Percentiles rank a stretch among this genome's conserved stretches.
Conservation (phyloP, 2,329 filamentous ascomycete species). For the Blastomyces silverae region DNA sequence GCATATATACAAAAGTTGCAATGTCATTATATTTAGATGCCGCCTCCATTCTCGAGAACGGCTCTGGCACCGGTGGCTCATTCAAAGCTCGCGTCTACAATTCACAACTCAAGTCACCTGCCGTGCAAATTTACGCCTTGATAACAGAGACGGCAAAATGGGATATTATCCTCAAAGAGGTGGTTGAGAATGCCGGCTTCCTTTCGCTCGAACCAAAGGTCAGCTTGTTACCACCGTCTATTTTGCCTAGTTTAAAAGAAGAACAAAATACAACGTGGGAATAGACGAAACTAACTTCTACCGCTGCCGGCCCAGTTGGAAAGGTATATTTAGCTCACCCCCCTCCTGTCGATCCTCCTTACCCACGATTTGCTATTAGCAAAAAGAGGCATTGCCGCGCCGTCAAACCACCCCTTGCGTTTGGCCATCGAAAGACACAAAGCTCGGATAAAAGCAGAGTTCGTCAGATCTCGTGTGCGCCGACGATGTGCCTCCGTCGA, state of each 20-base stretch:
- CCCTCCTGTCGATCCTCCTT: conserved; percentile 70
- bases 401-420: conserved; percentile 69
- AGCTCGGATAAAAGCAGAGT: conserved; percentile 69
- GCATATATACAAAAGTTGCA: not conserved
- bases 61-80: conserved; percentile 59
- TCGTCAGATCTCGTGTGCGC: conserved; percentile 70
- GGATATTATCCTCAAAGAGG: conserved; percentile 76
- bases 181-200: conserved; percentile 74
- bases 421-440: conserved; percentile 73
- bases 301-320: not conserved
- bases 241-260: conserved; percentile 6
- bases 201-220: conserved; percentile 81
- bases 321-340: conserved; percentile 59
- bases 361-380: conserved; percentile 78
- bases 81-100: conserved; percentile 79
- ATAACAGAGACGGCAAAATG: conserved; percentile 85
- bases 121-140: conserved; percentile 78
- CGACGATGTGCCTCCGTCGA: conserved; percentile 63
- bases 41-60: conserved; percentile 61
- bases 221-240: conserved; percentile 21
- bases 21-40: conserved; percentile 98
- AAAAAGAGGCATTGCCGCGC: conserved; percentile 75
- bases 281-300: conserved; percentile 16
- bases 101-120: conserved; percentile 68
- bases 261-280: not conserved